phyloP scores from a whole-genome alignment of 192 early-diverging fungal genomes.

The Mortierella alpina region DNA sequence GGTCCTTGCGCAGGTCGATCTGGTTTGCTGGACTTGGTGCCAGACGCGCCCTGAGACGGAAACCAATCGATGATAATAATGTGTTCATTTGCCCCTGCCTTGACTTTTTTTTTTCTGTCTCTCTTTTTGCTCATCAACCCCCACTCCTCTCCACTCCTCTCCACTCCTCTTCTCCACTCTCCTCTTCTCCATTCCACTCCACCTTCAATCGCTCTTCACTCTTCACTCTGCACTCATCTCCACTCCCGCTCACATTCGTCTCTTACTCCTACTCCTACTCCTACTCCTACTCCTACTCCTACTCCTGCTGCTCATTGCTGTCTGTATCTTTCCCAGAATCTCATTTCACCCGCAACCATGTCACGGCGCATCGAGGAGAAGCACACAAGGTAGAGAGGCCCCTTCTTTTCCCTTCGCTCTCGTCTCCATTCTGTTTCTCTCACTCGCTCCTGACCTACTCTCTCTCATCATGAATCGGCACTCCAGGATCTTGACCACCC shows the following conservation, averaged over 20 bases:
- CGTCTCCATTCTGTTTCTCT: background rate
- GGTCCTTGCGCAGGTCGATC: too few relatives aligned
- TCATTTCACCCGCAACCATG: constrained; percentile 23
- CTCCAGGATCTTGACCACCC: constrained; percentile 43
- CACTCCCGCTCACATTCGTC: background rate
- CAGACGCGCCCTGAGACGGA: too few relatives aligned
- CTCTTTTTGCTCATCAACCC: background rate
- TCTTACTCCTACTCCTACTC: background rate
- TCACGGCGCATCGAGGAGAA: constrained; percentile 50
- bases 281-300: background rate
- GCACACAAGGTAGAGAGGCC: constrained; percentile 45
- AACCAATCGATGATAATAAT: too few relatives aligned
- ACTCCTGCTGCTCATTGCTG: background rate
- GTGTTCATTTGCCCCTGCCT: background rate
- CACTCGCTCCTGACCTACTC: background rate
- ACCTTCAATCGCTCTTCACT: background rate
- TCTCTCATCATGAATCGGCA: too few relatives aligned
- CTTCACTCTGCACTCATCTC: background rate
- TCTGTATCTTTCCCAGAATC: too few relatives aligned
- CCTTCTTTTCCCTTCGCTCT: background rate
- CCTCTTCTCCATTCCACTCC: background rate
- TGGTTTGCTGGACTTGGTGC: too few relatives aligned
- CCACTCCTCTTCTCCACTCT: background rate
- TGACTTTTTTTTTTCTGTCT: background rate
- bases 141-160: background rate